Evolutionary conservation across 1,139 yeast genomes (phyloP).

Genomic region (Lodderomyces pseudojiufengensis): DNA sequence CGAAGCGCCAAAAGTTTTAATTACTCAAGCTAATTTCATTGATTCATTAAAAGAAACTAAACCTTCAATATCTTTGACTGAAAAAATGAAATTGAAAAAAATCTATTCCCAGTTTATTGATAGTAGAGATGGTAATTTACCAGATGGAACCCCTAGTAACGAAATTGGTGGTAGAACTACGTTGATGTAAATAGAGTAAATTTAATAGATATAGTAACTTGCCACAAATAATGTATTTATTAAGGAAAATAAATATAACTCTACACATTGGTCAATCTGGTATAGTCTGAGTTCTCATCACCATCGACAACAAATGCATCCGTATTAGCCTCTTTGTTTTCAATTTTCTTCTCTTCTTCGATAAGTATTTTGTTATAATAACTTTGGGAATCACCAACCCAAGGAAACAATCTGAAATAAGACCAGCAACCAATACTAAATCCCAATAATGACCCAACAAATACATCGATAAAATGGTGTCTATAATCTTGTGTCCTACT

Average conservation of each 20-base stretch:
- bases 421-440: constrained; percentile 31
- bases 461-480: constrained; percentile 70
- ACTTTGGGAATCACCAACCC: constrained; percentile 16
- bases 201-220: too few relatives aligned
- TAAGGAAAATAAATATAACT: too few relatives aligned
- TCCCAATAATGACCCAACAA: constrained; percentile 60
- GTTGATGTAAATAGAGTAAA: constrained; percentile 49
- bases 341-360: constrained; percentile 16
- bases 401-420: constrained; percentile 38
- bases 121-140: constrained; percentile 86
- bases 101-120: constrained; percentile 74
- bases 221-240: too few relatives aligned
- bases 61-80: constrained; percentile 79
- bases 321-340: constrained; percentile 1
- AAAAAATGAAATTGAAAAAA: constrained; percentile 54
- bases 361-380: constrained; percentile 24
- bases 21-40: constrained; percentile 54
- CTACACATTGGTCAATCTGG: constrained; percentile 2
- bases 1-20: constrained; percentile 26
- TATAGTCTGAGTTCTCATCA: not conserved
- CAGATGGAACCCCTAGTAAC: constrained; percentile 75
- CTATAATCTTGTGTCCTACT: constrained; percentile 77
- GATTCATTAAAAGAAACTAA: constrained; percentile 73
- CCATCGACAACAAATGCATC: constrained; percentile 1
- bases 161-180: constrained; percentile 86